Conservation (phyloP, 2,329 filamentous ascomycete genomes). For the Harringtonia lauricola region DNA sequence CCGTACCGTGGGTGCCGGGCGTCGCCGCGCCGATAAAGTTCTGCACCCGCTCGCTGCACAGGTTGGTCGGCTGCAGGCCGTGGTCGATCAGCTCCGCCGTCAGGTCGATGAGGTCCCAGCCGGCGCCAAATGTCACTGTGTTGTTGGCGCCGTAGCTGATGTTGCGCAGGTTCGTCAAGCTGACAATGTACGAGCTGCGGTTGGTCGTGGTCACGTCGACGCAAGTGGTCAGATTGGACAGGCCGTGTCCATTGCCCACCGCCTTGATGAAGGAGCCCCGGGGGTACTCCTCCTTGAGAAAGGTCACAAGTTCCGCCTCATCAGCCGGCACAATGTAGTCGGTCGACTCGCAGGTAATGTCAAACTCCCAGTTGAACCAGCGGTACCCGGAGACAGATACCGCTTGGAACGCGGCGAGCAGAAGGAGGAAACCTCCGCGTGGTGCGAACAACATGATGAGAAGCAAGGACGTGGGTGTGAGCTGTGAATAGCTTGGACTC, state of each 20-base stretch:
- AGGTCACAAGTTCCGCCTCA: not conserved
- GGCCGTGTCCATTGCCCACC: not conserved
- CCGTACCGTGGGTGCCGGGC: not conserved
- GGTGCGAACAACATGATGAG: too few species aligned
- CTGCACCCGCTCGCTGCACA: constrained; percentile 1
- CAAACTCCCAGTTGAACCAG: constrained; percentile 1
- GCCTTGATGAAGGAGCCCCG: not conserved
- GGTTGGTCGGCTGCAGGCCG: not conserved
- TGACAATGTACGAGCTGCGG: not conserved
- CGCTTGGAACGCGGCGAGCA: not conserved
- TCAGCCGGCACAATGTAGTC: not conserved
- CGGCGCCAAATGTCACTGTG: not conserved
- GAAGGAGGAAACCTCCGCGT: too few species aligned
- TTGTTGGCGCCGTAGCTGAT: not conserved
- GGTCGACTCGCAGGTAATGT: not conserved
- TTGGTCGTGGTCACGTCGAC: not conserved
- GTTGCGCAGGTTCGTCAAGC: not conserved
- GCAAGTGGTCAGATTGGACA: not conserved
- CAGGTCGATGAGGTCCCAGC: not conserved
- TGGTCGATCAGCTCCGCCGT: not conserved
- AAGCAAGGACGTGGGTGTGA: too few species aligned
- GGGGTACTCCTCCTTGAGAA: not conserved
- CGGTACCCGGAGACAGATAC: not conserved
- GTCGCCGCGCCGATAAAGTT: not conserved
- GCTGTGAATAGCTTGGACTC: too few species aligned